phyloP scores from a whole-genome alignment of 2,329 filamentous ascomycete genomes.

The Metarhizium humberi region DNA sequence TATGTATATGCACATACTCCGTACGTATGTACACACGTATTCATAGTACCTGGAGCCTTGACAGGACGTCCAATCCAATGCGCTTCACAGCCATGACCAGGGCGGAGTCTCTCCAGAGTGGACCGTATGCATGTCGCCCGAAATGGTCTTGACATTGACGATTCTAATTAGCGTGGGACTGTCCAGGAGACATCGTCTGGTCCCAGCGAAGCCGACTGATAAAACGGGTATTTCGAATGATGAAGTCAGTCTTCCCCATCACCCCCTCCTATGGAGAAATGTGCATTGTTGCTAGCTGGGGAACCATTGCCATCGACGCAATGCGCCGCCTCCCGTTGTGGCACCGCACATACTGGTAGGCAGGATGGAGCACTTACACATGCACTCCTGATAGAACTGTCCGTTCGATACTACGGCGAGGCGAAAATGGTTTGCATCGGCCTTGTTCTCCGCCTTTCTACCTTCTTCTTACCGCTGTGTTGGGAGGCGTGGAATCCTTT shows the following conservation, averaged over 20 bases:
- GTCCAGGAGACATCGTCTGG: not conserved
- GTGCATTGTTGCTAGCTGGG: not conserved
- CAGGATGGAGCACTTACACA: not conserved
- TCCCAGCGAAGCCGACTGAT: not conserved
- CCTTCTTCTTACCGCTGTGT: not conserved
- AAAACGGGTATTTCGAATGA: not conserved
- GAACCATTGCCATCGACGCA: not conserved
- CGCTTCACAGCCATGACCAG: not conserved
- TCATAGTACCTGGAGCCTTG: too few species aligned
- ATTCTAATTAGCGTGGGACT: not conserved
- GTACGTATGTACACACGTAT: too few species aligned
- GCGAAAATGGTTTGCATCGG: not conserved
- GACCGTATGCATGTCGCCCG: slow-evolving; percentile 4
- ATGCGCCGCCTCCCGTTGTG: not conserved
- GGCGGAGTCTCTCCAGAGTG: slow-evolving; percentile 3
- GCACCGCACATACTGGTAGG: not conserved
- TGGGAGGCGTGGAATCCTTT: not conserved
- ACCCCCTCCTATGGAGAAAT: not conserved
- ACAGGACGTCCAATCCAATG: not conserved
- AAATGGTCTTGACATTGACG: not conserved
- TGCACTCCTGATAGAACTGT: not conserved
- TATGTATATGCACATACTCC: too few species aligned
- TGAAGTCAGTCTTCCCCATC: not conserved
- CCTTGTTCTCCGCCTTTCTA: not conserved
- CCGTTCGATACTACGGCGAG: not conserved